Evolutionary conservation across 441 rosid genomes (phyloP).

Genomic region (Macaranga tanarius): DNA sequence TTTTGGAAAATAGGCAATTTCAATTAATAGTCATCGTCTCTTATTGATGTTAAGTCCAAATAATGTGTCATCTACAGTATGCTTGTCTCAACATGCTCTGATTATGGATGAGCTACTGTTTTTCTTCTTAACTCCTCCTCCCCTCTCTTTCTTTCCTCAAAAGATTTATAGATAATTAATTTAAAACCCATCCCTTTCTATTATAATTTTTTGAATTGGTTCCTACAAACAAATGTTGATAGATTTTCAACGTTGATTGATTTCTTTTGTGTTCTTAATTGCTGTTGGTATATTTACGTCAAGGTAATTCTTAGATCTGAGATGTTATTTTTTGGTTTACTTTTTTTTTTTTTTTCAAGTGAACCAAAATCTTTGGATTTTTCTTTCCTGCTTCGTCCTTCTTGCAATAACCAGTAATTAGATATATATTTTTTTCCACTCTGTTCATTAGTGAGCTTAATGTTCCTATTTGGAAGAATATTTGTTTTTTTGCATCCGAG

Average conservation of each 20-base stretch:
- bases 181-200: not conserved
- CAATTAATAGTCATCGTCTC: not conserved
- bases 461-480: constrained; percentile 14
- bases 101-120: not conserved
- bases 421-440: not conserved
- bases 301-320: not conserved
- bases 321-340: not conserved
- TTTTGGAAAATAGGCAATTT: not conserved
- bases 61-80: not conserved
- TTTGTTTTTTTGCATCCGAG: constrained; percentile 21
- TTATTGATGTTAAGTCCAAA: too few relatives aligned
- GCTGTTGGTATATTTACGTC: not conserved
- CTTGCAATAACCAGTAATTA: not conserved
- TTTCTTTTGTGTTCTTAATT: not conserved
- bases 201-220: not conserved
- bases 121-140: not conserved
- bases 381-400: constrained; percentile 6
- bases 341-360: not conserved
- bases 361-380: not conserved
- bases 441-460: constrained; percentile 7
- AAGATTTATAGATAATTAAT: not conserved
- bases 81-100: not conserved
- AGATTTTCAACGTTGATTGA: not conserved
- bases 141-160: too few relatives aligned
- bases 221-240: not conserved